These are phyloP conservation scores for Botrytis squamosa DNA, from an alignment of 2,329 filamentous ascomycete genomes.

Conservation along the genomic window DNA sequence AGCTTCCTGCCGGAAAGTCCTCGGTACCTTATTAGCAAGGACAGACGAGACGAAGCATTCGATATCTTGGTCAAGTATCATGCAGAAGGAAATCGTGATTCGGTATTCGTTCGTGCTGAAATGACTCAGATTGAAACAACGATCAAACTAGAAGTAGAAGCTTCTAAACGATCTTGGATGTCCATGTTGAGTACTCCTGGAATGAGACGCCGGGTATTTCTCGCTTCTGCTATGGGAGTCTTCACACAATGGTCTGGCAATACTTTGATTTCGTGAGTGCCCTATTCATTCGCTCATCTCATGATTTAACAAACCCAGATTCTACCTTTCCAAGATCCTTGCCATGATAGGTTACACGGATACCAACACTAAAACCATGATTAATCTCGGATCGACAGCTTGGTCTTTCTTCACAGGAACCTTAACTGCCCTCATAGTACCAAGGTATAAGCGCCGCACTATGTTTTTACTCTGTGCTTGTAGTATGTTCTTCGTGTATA, in stretches of 20 bases:
- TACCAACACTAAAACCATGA: slow-evolving; percentile 43
- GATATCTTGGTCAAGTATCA: slow-evolving; percentile 52
- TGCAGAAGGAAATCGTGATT: slow-evolving; percentile 51
- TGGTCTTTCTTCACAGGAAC: slow-evolving; percentile 47
- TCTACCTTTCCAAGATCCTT: slow-evolving; percentile 48
- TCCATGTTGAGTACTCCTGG: slow-evolving; percentile 52
- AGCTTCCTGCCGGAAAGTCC: slow-evolving; percentile 55
- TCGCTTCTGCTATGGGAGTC: slow-evolving; percentile 51
- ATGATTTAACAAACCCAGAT: slow-evolving; percentile 18
- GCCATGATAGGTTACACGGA: background rate
- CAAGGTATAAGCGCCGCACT: slow-evolving; percentile 46
- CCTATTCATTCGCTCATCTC: background rate
- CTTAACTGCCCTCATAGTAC: slow-evolving; percentile 44
- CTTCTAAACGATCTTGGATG: slow-evolving; percentile 52
- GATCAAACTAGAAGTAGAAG: slow-evolving; percentile 54
- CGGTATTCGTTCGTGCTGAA: slow-evolving; percentile 56
- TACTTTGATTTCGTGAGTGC: slow-evolving; percentile 43
- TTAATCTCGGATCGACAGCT: slow-evolving; percentile 49
- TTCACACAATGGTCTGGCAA: slow-evolving; percentile 56
- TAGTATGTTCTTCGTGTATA: slow-evolving; percentile 53
- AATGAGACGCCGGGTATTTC: slow-evolving; percentile 49
- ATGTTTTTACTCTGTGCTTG: slow-evolving; percentile 57
- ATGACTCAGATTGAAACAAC: slow-evolving; percentile 59
- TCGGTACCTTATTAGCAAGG: slow-evolving; percentile 55
- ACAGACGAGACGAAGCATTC: slow-evolving; percentile 57